These are phyloP conservation scores for Trichomonascaceae sp. DNA, from an alignment of 1,139 yeast genomes.

Conservation along the genomic window DNA sequence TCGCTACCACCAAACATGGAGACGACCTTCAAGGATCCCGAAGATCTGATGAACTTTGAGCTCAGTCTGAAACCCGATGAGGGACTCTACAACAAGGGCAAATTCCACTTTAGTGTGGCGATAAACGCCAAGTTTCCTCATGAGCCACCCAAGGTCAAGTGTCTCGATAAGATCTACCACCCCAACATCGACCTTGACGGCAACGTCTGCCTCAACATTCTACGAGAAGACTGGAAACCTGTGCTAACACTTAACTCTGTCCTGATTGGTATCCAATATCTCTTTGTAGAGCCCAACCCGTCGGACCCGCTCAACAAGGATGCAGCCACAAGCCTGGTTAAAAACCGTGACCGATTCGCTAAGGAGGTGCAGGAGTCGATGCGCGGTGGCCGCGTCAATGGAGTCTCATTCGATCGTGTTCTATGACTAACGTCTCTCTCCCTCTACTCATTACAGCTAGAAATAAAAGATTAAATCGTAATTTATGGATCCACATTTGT, in stretches of 20 bases:
- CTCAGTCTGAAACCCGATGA: constrained; percentile 59
- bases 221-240: constrained; percentile 95
- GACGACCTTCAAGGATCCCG: constrained; percentile 42
- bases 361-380: constrained; percentile 49
- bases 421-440: too few species aligned
- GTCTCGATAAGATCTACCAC: constrained; percentile 50
- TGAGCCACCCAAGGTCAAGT: constrained; percentile 71
- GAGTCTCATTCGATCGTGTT: constrained; percentile 52
- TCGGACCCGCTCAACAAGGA: constrained; percentile 80
- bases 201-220: constrained; percentile 78
- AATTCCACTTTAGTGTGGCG: constrained; percentile 50
- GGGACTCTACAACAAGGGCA: constrained; percentile 65
- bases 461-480: too few species aligned
- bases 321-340: constrained; percentile 67
- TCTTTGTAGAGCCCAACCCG: constrained; percentile 83
- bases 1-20: constrained; percentile 54
- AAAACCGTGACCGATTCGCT: constrained; percentile 43
- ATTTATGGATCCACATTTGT: background rate
- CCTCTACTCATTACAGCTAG: too few species aligned
- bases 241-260: constrained; percentile 73
- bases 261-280: constrained; percentile 71
- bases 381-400: constrained; percentile 57
- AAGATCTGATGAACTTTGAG: constrained; percentile 47
- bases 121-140: constrained; percentile 74
- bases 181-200: constrained; percentile 90